Base-by-base conservation (phyloP, 306 rosid species). In the Mimosa bimucronata region DNA sequence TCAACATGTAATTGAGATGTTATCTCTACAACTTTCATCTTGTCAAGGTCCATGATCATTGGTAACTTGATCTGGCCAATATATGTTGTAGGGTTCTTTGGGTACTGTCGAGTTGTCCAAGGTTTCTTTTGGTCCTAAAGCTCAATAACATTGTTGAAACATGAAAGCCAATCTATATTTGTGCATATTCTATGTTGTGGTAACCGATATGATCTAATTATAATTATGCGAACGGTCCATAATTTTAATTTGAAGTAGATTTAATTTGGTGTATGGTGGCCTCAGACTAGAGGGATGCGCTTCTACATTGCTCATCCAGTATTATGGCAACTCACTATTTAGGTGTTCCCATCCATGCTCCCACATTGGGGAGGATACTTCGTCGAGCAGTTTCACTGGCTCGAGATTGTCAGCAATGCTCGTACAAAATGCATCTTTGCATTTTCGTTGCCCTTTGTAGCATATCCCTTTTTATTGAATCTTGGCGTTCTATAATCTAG, bases 131-230 rank as follows among this genome's bases (percentile, higher is more conserved):
- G 90, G 83, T 44, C 83, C 83, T 84, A 91, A 89, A 86, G 92
- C 86, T 82, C 88, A 88, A 84, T 77, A 81, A 53, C 80, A 81
- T 82, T 81, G 94, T 92, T 90, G 94, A 90, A 89, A 75, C 84
- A 82, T 80, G 83, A 37, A 68, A 81, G 85, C 82, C 82, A 76
- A 83, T 68, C 66, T 83, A 52, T 80, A 75, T 65, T 75, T 67
- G 72, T 50, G 76, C 68, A 66, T 79, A 46, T 80, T 66, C 76
- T 42, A 48, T 68, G 75, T 86, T 71, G 76, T 41, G 29, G 64
- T 65, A 61, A 77, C 61, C 70, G 40, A 48, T 52, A 38, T 38
- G 37, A 18, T 65, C 26, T n/a, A 30, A 65, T 31, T 65, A 3
- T 65, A 34, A 30, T 65, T 31, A 18, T 65, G 25, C 34, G 40